Evolutionary conservation across 352 stramenopile genomes (phyloP), one percentile per base, ranked within the genome.

Genomic region (Phytophthora fragariae): DNA sequence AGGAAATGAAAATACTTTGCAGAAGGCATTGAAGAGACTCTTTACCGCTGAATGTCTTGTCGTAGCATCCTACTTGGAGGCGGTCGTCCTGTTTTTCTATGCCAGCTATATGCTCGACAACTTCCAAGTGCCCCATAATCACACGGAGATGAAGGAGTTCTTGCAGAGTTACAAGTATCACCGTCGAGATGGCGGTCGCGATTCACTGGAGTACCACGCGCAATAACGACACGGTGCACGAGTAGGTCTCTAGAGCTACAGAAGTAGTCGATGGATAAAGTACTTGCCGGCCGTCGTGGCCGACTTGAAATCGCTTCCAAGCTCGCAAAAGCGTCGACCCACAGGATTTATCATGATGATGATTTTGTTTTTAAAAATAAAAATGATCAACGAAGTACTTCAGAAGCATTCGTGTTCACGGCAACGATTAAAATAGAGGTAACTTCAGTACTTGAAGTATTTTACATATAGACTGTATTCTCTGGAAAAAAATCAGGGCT

Each of bases 231-330:
- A 21, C 19, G 19, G 19, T 21, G 19, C 19, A 21, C 19, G 19
- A 21, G 19, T 21, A 21, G 19, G 54, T 24, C 15, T 77, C 70
- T 2, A 77, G 53, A 19, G 64, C 63, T 5, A 69, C 19, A 21
- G 19, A 21, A 3, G 17, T 1, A 57, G 4, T 50, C 59, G 44
- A 1, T 66, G 8, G n/a, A 66, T 66, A 11, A 31, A 66, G 29
- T 58, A 58, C 47, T 66, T 66, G 11, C 59, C 44, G 15, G 19
- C 59, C 59, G 4, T 39, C 35, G 35, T 57, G 49, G 19, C 47
- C 57, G 11, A 58, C n/a, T 27, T 66, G 46, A 8, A 49, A n/a
- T 57, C 27, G 46, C n/a, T 65, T 57, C 44, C 44, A 65, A 33
- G 29, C 11, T 33, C 19, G n/a, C 14, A 49, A 19, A 49, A 49